Conservation (phyloP, 345 rosid species). For the Rhodamnia rubescens region DNA sequence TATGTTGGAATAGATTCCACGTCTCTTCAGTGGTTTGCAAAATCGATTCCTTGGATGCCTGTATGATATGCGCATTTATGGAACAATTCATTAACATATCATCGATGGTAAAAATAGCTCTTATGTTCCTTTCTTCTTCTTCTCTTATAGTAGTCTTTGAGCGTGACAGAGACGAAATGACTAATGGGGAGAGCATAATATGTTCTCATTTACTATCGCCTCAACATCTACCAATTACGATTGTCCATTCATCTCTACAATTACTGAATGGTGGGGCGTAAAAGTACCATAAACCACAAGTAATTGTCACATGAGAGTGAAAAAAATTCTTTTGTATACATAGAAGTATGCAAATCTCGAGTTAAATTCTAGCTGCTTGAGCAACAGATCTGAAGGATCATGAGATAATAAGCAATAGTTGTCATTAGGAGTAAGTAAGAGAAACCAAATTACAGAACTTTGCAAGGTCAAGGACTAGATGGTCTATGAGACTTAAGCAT, state of each 20-base stretch:
- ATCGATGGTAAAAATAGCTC: not conserved
- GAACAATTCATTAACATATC: not conserved
- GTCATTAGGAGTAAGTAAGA: not conserved
- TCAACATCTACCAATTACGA: not conserved
- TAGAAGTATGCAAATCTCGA: not conserved
- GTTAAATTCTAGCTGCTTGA: not conserved
- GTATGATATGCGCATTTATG: not conserved
- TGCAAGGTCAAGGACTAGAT: not conserved
- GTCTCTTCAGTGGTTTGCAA: constrained; percentile 58
- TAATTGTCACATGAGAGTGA: not conserved
- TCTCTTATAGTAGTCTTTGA: not conserved
- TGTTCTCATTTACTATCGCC: not conserved
- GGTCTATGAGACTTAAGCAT: not conserved
- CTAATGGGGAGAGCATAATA: not conserved
- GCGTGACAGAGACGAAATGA: not conserved
- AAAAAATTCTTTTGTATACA: not conserved
- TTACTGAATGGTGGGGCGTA: not conserved
- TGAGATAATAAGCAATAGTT: not conserved
- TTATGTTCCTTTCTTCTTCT: not conserved
- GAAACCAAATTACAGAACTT: not conserved
- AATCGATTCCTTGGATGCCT: constrained; percentile 77
- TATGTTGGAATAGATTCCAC: constrained; percentile 59
- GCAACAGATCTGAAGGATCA: not conserved
- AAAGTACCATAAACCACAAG: not conserved
- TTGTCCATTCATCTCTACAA: not conserved